These are phyloP conservation scores for Punica granatum DNA, from an alignment of 345 rosid genomes.

Conservation along the genomic window DNA sequence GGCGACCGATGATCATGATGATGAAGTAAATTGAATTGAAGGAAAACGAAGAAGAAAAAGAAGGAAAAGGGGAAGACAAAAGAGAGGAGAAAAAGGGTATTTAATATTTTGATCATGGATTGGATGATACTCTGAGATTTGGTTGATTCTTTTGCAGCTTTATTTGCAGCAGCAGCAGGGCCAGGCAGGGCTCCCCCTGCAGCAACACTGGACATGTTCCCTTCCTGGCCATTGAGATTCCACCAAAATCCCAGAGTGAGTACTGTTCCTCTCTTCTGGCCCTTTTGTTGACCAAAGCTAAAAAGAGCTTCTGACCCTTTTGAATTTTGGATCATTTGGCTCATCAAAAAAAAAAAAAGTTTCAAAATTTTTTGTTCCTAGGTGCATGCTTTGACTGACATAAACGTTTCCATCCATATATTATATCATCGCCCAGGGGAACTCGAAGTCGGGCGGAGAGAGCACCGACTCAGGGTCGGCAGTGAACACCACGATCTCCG, in stretches of 20 bases:
- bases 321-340: neutral
- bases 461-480: conserved; percentile 92
- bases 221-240: conserved; percentile 98
- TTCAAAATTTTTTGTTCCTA: too few species aligned
- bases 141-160: conserved; percentile 66
- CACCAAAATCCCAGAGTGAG: conserved; percentile 83
- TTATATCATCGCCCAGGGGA: conserved; percentile 36
- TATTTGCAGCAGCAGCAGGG: conserved; percentile 48
- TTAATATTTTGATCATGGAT: neutral
- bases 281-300: conserved; percentile 47
- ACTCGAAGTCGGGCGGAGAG: conserved; percentile 74
- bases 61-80: too few species aligned
- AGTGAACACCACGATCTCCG: conserved; percentile 45
- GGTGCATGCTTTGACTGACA: too few species aligned
- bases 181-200: conserved; percentile 30
- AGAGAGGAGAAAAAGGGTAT: neutral
- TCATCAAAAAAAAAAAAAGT: too few species aligned
- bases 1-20: neutral
- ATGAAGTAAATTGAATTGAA: neutral
- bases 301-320: neutral
- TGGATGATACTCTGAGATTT: conserved; percentile 10
- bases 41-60: neutral
- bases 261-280: conserved; percentile 22
- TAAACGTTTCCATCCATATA: too few species aligned
- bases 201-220: conserved; percentile 99